Base-by-base conservation (phyloP, 306 rosid genomes). In the Albizia julibrissin region DNA sequence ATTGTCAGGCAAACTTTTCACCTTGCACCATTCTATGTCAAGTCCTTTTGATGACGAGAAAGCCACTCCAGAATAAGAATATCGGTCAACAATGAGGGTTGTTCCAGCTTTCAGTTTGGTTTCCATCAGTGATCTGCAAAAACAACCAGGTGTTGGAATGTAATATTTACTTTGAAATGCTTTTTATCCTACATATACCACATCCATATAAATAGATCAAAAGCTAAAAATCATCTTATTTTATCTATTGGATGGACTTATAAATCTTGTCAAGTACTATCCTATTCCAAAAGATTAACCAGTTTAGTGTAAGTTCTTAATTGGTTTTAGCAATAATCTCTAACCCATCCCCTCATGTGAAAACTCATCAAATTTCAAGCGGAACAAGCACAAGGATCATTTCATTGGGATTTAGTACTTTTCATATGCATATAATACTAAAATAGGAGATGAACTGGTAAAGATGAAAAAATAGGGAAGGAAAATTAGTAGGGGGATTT, bases 41-140 rank as follows among this genome's bases (percentile, higher is more conserved):
- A 95, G 93, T 84, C 99, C 99, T 84, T 95, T 93, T 49, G 99
- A 93, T 14, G 96, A 86, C 12, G 99, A 95, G 90, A 91, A 95
- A 76, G 99, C 98, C 80, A 93, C 98, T 24, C 99, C 98, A n/a
- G 98, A 95, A 80, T 87, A 95, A 75, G 98, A 93, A 88, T 95
- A 95, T 82, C 97, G 98, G 85, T 95, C 99, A 58, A 95, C 96
- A 82, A 95, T 89, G 77, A 95, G 93, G 3, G 94, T 93, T 79
- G 87, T 95, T 76, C 99, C 99, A 79, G 91, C 58, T 85, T 90
- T 92, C 81, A 95, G 77, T 84, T 91, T 93, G 65, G 87, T 76
- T 84, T 95, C 98, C 99, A 95, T 95, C 90, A 91, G 81, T 22
- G 89, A 86, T 86, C 99, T 95, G 90, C 74, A 62, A 11, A 80